Evolutionary conservation across 2,329 filamentous ascomycete species (phyloP), one percentile per base, ranked within the genome.

Genomic region (Alternaria hordeiaustralica): DNA sequence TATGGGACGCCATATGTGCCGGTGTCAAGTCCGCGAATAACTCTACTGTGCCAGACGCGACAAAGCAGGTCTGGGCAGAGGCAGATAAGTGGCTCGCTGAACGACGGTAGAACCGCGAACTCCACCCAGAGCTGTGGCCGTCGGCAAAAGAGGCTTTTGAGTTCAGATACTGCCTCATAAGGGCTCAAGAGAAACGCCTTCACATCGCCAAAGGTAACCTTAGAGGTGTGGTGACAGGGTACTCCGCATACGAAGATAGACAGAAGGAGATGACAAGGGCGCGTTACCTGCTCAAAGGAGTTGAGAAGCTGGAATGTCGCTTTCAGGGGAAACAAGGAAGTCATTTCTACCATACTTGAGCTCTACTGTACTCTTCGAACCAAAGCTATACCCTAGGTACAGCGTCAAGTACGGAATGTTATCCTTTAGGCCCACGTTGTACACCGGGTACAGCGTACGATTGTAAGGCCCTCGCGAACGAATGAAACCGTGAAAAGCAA

Each of bases 1-100:
- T 91, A 26, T 91, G 88, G 88, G 88, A 89, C 82, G 88, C 88
- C 61, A 87, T 90, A 58, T 88, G 86, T 71, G 84, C 84, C 58
- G 88, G 86, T 15, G 83, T 89, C 28, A 87, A 88, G 73, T 82
- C 79, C 46, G 84, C 85, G 3, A 84, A 84, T 13, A 83, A 82
- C 49, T 56, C 77, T 20, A 71, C 77, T 23, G 71, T 81, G 4
- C 79, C 80, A 30, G 79, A 85, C 67, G 55, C 70, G 26, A 83
- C 85, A 36, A 82, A 83, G 56, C 84, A 86, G 68, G 69, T 84
- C 46, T 90, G 89, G 84, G 82, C 82, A n/a, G 84, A 87, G 59
- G 86, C 86, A 5, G 86, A 90, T 69, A 83, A 83, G 55, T 91
- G 89, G 89, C 77, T 90, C 55, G 58, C 70, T 44, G 67, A 63